Evolutionary conservation across 345 rosid species (phyloP), one percentile per base, ranked within the genome.

Genomic region (Populus davidiana): DNA sequence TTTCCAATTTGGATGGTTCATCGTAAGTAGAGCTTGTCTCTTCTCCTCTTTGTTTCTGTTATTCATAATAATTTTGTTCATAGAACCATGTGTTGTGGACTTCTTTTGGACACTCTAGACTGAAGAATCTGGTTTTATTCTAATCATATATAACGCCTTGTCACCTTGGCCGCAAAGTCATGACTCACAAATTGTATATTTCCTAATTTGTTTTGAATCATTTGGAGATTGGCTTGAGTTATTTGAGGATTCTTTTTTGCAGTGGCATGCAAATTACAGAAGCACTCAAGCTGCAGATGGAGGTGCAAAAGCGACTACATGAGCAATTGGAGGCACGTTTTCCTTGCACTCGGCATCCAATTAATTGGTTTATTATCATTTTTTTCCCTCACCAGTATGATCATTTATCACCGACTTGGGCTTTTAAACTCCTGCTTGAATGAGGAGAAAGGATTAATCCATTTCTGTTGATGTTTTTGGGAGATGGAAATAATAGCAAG

Each of bases 261-360:
- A 93, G 98, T 71, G 97, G 99, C 69, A 91, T 91, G 94, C 98
- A 96, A 88, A 92, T 96, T 73, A 93, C 99, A n/a, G 99, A 96
- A 89, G 99, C 99, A 43, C 96, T 96, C 75, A 96, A 96, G 88
- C 83, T 96, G 82, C 99, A 96, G 81, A 93, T 96, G 94, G 99
- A 96, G 82, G 98, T 96, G 82, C 98, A 93, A 80, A 96, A 92
- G 87, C 92, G 99, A 67, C 83, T 96, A 74, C 96, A 92, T 74
- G 99, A 96, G 86, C 99, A 96, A 83, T 85, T 96, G 81, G 99
- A 96, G 93, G 99, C 88, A 96, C 75, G 91, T 78, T 78, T 75
- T 68, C 83, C 47, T 69, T 81, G 47, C 65, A 73, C 69, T 65
- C 61, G 39, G 35, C 59, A 71, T 35, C 66, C n/a, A 47, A 29